Evolutionary conservation across 1,284 basidiomycete species (phyloP).

Genomic region (Puccinia polysora): DNA sequence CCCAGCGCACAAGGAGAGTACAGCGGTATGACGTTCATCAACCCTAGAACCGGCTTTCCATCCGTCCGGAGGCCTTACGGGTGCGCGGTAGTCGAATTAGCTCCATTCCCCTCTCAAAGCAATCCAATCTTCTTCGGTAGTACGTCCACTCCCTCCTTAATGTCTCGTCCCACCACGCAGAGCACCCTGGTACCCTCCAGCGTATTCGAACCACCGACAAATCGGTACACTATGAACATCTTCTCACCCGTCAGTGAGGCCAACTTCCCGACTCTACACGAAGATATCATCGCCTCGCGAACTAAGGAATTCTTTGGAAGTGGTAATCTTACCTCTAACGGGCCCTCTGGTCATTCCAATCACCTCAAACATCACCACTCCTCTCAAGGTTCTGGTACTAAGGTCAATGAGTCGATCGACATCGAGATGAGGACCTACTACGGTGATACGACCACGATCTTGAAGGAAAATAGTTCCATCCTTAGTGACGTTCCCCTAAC

Average conservation of each 20-base stretch:
- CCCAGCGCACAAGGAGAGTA: slow-evolving; percentile 19
- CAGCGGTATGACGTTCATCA: slow-evolving; percentile 45
- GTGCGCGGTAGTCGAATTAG: slow-evolving; percentile 82
- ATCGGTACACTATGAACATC: slow-evolving; percentile 81
- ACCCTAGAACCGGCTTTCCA: slow-evolving; percentile 41
- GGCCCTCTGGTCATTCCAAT: slow-evolving; percentile 1
- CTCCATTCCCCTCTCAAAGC: slow-evolving; percentile 64
- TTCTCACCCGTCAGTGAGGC: slow-evolving; percentile 75
- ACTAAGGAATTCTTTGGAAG: slow-evolving; percentile 72
- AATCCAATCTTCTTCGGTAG: slow-evolving; percentile 47
- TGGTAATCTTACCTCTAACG: slow-evolving; percentile 36
- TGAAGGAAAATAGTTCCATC: slow-evolving; percentile 79
- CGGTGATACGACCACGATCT: slow-evolving; percentile 69
- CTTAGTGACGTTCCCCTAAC: slow-evolving; percentile 76
- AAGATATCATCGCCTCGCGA: slow-evolving; percentile 81
- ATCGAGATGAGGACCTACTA: slow-evolving; percentile 59
- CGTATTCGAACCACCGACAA: slow-evolving; percentile 25
- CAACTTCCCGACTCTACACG: slow-evolving; percentile 85
- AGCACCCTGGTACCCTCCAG: neutral
- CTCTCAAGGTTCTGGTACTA: slow-evolving; percentile 55
- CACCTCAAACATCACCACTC: slow-evolving; percentile 56
- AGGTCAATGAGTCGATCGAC: slow-evolving; percentile 53
- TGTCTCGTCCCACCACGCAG: slow-evolving; percentile 58
- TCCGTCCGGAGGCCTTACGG: slow-evolving; percentile 80
- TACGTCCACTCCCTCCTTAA: slow-evolving; percentile 53